Conservation (phyloP, 2,329 filamentous ascomycete species). For the Helotiales sp. region DNA sequence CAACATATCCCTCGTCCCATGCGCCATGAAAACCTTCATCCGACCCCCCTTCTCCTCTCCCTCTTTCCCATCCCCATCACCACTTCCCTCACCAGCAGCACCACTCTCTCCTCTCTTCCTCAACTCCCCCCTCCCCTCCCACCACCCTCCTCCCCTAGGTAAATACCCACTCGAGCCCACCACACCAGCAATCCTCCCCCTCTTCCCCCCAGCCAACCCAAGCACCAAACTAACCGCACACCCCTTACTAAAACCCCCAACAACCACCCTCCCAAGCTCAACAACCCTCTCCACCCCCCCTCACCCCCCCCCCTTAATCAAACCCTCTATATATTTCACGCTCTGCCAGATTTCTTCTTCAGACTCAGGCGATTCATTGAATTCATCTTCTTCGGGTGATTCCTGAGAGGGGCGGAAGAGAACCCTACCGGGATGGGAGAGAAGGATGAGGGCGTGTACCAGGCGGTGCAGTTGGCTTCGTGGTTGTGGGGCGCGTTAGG, state of each 20-base stretch:
- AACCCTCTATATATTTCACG: conserved; percentile 72
- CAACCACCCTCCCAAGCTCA: conserved; percentile 77
- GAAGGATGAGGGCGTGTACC: conserved; percentile 49
- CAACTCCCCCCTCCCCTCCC: conserved; percentile 45
- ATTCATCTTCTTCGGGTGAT: conserved; percentile 52
- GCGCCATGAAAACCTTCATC: conserved; percentile 52
- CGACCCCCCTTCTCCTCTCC: not conserved
- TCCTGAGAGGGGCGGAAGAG: conserved; percentile 49
- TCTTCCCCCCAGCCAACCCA: conserved; percentile 60
- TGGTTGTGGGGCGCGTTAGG: conserved; percentile 54
- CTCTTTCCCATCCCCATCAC: conserved; percentile 42
- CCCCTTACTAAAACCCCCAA: conserved; percentile 84
- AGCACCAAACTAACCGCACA: conserved; percentile 81
- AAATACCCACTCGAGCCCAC: conserved; percentile 73
- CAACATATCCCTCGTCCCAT: conserved; percentile 53
- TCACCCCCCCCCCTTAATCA: conserved; percentile 79
- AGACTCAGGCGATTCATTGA: conserved; percentile 57
- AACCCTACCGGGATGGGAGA: conserved; percentile 44
- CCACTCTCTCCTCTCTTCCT: conserved; percentile 41
- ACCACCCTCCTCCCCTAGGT: conserved; percentile 48
- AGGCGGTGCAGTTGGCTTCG: conserved; percentile 52
- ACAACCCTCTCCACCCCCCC: conserved; percentile 80
- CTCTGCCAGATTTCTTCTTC: conserved; percentile 73
- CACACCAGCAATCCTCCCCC: conserved; percentile 76
- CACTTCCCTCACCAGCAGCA: conserved; percentile 46